Evolutionary conservation across 495 filamentous ascomycete genomes (phyloP), one percentile per base, ranked within the genome.

Genomic region (Aspergillus incahuasiensis): DNA sequence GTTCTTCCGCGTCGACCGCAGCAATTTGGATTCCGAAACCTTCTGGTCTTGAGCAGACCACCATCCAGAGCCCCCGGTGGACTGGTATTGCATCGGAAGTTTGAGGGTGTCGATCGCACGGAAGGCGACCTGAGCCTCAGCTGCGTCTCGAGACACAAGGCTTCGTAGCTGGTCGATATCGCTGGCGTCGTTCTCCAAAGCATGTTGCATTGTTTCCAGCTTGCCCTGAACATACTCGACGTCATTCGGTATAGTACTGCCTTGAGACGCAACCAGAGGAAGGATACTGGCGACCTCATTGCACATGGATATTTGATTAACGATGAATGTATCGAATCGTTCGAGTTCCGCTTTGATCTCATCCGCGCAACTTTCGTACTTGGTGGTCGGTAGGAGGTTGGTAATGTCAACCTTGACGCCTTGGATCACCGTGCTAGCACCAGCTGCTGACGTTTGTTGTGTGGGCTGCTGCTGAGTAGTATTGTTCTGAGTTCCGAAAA

Each of bases 311-410:
- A 91, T 90, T 63, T 91, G 87, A 48, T 77, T 74, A 28, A 86
- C 76, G 55, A 96, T 88, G 63, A 81, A 79, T 18, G 79, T 77
- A 67, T 98, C 92, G 56, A 95, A 82, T 12, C 67, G 64, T 48
- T 87, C 82, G 41, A 98, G 86, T 43, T 87, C 67, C 45, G 81
- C 80, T 58, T 95, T 89, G n/a, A 97, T 74, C 34, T 87, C 81
- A 60, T 92, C 87, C 41, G 89, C 82, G 38, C 95, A 84, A 73
- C 96, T 92, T 67, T 86, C 85, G 74, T 91, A 96, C 52, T 94
- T 87, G 7, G 94, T 96, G 0, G 91, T 96, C 5, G 87, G 82
- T 11, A 88, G 80, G 20, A 97, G 76, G 64, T 89, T 86, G 67
- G 78, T 81, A 25, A 88, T 65, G 69, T 91, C 87, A 34, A 96